These are phyloP conservation scores for Lophiostoma macrostomum DNA, from an alignment of 495 filamentous ascomycete species.

Conservation along the genomic window DNA sequence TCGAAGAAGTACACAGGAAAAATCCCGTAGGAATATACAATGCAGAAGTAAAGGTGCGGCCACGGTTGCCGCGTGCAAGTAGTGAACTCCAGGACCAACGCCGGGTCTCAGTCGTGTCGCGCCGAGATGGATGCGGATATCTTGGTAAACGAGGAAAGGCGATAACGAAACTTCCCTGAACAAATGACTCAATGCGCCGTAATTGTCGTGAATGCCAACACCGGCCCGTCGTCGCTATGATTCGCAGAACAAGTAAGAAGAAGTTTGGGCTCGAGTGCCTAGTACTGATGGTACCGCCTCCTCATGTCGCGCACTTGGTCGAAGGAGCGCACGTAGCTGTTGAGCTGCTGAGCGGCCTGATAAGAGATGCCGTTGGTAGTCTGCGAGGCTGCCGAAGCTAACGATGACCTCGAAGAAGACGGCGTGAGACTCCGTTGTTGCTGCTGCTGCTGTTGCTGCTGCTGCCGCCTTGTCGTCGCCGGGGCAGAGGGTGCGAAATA, in stretches of 20 bases:
- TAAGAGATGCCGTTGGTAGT: constrained; percentile 61
- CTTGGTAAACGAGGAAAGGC: neutral
- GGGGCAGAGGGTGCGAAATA: constrained; percentile 36
- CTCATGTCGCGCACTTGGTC: constrained; percentile 71
- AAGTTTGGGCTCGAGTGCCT: neutral
- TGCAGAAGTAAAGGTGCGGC: constrained; percentile 10
- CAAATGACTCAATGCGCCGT: constrained; percentile 12
- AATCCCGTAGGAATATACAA: constrained; percentile 19
- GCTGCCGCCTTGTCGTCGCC: too few species aligned
- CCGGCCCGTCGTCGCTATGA: constrained; percentile 14
- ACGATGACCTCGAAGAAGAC: constrained; percentile 80
- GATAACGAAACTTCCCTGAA: constrained; percentile 1
- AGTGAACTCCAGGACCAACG: constrained; percentile 15
- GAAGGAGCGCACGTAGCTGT: constrained; percentile 82
- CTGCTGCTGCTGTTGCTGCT: constrained; percentile 8
- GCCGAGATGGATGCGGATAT: constrained; percentile 11
- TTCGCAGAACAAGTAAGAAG: constrained; percentile 4
- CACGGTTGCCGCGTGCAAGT: neutral
- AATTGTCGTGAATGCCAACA: constrained; percentile 14
- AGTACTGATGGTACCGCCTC: constrained; percentile 50
- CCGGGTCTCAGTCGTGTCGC: neutral
- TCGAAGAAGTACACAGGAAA: neutral
- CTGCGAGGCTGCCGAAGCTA: constrained; percentile 62
- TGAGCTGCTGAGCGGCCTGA: constrained; percentile 74
- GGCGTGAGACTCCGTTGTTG: constrained; percentile 56